Evolutionary conservation across 2,329 filamentous ascomycete genomes (phyloP), one percentile per base, ranked within the genome.

Genomic region (Stagonosporopsis rhizophila): DNA sequence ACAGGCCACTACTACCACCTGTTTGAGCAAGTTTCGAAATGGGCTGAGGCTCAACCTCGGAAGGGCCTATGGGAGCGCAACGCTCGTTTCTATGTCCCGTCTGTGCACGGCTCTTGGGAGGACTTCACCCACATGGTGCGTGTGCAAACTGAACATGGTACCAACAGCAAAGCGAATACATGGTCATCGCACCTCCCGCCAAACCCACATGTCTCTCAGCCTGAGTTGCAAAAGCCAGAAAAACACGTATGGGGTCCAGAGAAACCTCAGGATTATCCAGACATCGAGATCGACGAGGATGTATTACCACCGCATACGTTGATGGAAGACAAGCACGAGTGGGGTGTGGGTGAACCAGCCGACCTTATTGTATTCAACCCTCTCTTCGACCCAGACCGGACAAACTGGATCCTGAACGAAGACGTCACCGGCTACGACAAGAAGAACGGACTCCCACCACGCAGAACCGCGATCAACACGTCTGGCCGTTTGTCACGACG

Each of bases 1-100:
- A 95, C 90, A 0, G 92, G 92, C 32, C 92, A 96, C 76, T 94
- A 90, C 79, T 92, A 92, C 75, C 89, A 93, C 69, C 82, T 94
- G 14, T 88, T 94, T 61, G 82, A 89, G 59, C 84, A 86, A 39
- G 80, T 91, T 12, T 82, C 82, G 14, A 78, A 81, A 41, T 94
- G 89, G 87, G 85, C 87, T 2, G 82, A 82, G 53, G 74, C 84
- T 44, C 89, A 94, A 70, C 85, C 87, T 1, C 85, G 89, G 25
- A 84, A 86, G 57, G 85, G 86, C n/a, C 80, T 92, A 9, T 94
- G 90, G 90, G 90, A 94, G 72, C 85, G 90, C 44, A 88, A 86
- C 45, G 83, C 87, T 22, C 87, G 89, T 59, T 94, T 92, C 77
- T 94, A 92, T 71, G 86, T 92, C 8, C 90, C 90, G 0, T 78